Percentiles rank a stretch among this genome's conserved stretches.
These are phyloP conservation scores for Alternaria ventricosa DNA, from an alignment of 2,329 filamentous ascomycete genomes.

Conservation along the genomic window DNA sequence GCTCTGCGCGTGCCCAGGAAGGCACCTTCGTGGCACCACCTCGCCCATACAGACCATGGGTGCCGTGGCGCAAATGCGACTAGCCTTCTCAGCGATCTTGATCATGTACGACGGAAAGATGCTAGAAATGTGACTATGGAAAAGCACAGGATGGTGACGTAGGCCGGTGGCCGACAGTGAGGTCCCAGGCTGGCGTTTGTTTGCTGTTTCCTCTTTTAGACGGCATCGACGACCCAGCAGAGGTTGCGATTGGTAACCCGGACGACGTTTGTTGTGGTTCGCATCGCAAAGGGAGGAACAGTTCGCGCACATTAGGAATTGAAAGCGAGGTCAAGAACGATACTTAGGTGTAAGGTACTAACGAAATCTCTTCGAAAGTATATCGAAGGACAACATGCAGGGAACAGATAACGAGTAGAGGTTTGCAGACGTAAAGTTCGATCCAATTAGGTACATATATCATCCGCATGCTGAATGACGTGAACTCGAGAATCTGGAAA, in stretches of 20 bases:
- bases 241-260: not conserved
- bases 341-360: not conserved
- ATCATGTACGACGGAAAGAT: not conserved
- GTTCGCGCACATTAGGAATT: not conserved
- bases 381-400: not conserved
- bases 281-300: not conserved
- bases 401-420: not conserved
- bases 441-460: not conserved
- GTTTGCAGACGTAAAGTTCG: not conserved
- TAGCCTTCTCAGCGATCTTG: slow-evolving; percentile 11
- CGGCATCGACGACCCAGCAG: not conserved
- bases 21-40: slow-evolving; percentile 20
- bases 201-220: not conserved
- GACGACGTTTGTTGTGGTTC: not conserved
- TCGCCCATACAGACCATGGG: slow-evolving; percentile 13
- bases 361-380: not conserved
- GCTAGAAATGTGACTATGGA: not conserved
- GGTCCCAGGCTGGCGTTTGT: not conserved
- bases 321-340: not conserved
- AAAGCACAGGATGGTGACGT: not conserved
- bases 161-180: not conserved
- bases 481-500: not conserved
- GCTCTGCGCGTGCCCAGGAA: slow-evolving; percentile 12
- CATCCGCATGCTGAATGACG: not conserved
- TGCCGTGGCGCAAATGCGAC: slow-evolving; percentile 21